These are phyloP conservation scores for Brasenia schreberi DNA, from an alignment of 164 flowering plant species.

Conservation along the genomic window DNA sequence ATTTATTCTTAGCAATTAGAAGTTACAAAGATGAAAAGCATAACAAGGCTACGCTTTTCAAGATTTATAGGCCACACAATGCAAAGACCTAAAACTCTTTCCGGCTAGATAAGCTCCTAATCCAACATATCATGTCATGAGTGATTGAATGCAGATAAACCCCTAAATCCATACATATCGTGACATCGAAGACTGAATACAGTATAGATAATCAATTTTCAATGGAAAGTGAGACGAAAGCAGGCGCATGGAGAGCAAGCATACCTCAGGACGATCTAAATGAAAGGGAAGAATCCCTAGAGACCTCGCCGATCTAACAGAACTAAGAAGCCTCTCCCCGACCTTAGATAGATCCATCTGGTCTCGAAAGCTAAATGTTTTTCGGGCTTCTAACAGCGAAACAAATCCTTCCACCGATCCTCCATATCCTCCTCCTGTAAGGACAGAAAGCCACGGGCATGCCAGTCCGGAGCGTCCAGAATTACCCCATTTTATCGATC, in stretches of 20 bases:
- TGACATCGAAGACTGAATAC: too few species aligned
- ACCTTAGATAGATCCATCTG: slow-evolving; percentile 92
- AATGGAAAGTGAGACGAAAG: not conserved
- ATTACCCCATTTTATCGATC: not conserved
- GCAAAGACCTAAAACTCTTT: not conserved
- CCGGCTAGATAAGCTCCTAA: not conserved
- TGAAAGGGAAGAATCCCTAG: slow-evolving; percentile 67
- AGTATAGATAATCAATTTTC: not conserved
- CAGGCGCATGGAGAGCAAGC: not conserved
- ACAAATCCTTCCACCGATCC: not conserved
- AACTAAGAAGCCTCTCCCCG: slow-evolving; percentile 88
- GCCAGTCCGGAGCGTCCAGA: not conserved
- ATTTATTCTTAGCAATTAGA: too few species aligned
- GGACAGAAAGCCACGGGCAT: not conserved
- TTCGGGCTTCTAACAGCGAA: not conserved
- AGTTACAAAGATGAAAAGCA: too few species aligned
- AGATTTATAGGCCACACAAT: not conserved
- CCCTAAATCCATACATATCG: too few species aligned
- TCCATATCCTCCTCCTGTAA: not conserved
- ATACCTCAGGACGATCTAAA: slow-evolving; percentile 90
- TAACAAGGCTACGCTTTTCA: too few species aligned
- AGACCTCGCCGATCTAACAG: slow-evolving; percentile 87
- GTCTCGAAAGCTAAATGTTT: slow-evolving; percentile 7
- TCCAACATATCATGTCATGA: not conserved
- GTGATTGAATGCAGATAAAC: not conserved